A percentile compares a stretch with the other conserved stretches of the same genome.
These are phyloP conservation scores for Diutina sp. DNA, from an alignment of 1,139 yeast genomes.

Conservation along the genomic window DNA sequence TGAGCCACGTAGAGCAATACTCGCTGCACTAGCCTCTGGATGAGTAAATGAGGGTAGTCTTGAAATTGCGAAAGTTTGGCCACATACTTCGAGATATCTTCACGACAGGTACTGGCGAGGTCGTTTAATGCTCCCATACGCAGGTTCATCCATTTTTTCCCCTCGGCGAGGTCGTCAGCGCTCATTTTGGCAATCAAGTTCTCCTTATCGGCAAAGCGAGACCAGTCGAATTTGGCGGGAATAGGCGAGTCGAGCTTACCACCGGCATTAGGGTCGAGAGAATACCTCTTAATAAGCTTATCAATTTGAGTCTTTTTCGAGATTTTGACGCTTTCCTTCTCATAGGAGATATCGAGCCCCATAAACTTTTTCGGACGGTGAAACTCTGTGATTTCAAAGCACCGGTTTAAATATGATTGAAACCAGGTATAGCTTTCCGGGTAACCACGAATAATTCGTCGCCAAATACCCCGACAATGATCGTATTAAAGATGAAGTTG, in stretches of 20 bases:
- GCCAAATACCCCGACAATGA: not conserved
- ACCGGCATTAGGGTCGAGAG: not conserved
- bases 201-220: not conserved
- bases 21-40: not conserved
- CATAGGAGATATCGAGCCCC: not conserved
- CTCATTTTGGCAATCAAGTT: not conserved
- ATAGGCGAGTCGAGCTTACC: not conserved
- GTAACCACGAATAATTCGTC: not conserved
- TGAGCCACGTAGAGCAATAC: not conserved
- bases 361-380: not conserved
- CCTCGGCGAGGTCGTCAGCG: not conserved
- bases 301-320: not conserved
- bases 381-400: not conserved
- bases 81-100: not conserved
- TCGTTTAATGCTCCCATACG: not conserved
- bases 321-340: not conserved
- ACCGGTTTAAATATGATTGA: not conserved
- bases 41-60: not conserved
- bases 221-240: not conserved
- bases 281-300: not conserved
- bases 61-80: not conserved
- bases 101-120: not conserved
- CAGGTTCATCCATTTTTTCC: not conserved
- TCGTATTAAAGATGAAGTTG: not conserved
- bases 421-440: not conserved